These are phyloP conservation scores for Davidsoniella neocaledoniae DNA, from an alignment of 2,329 filamentous ascomycete species.

Conservation along the genomic window DNA sequence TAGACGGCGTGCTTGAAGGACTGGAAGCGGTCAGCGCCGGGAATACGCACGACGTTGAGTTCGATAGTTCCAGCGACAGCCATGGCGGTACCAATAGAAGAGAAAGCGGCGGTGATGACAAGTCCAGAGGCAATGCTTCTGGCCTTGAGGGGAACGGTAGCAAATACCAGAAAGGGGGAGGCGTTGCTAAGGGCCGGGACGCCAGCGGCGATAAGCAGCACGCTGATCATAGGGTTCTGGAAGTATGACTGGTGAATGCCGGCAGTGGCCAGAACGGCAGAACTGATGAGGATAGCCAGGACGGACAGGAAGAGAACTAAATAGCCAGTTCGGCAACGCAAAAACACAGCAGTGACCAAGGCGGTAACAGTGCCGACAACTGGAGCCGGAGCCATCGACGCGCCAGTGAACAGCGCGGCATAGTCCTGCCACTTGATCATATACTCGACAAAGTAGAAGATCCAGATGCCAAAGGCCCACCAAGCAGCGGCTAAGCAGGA, in stretches of 20 bases:
- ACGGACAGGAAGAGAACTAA: slow-evolving; percentile 25
- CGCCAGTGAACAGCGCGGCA: slow-evolving; percentile 27
- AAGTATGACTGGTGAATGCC: slow-evolving; percentile 38
- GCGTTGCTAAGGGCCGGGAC: slow-evolving; percentile 52
- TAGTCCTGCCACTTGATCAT: slow-evolving; percentile 27
- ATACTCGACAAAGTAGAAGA: slow-evolving; percentile 33
- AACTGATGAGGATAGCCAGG: slow-evolving; percentile 27
- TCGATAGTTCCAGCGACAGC: slow-evolving; percentile 51
- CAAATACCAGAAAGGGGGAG: slow-evolving; percentile 41
- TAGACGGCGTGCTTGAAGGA: slow-evolving; percentile 24
- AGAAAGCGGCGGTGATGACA: slow-evolving; percentile 50
- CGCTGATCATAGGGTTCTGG: slow-evolving; percentile 41
- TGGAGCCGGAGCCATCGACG: slow-evolving; percentile 28
- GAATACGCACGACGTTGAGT: slow-evolving; percentile 19
- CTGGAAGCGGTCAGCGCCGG: slow-evolving; percentile 17
- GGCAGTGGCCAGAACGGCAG: slow-evolving; percentile 18
- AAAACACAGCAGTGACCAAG: slow-evolving; percentile 25
- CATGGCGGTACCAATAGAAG: slow-evolving; percentile 46
- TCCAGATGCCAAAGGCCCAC: slow-evolving; percentile 36
- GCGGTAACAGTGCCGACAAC: slow-evolving; percentile 28
- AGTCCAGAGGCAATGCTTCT: slow-evolving; percentile 32
- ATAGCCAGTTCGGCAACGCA: slow-evolving; percentile 22
- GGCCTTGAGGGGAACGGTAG: slow-evolving; percentile 28
- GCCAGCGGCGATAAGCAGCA: slow-evolving; percentile 41
- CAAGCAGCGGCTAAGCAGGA: slow-evolving; percentile 35